Conservation (phyloP, 163 green algal genomes). For the Scenedesmus sp. region DNA sequence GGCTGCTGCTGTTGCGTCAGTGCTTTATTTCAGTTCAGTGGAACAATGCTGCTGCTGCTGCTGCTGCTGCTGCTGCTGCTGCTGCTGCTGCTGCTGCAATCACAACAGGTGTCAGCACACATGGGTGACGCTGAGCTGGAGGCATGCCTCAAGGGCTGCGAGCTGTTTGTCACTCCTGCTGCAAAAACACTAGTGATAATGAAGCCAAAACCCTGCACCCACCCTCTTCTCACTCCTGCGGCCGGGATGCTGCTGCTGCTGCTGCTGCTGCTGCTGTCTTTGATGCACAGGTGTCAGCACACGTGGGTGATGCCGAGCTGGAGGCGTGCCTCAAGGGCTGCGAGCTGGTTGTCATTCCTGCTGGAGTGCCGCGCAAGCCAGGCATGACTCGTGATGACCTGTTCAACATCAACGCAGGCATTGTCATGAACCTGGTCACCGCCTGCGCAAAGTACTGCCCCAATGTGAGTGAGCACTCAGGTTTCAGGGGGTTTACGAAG, state of each 20-base stretch:
- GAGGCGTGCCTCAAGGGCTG: slow-evolving; percentile 74
- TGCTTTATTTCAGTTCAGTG: too few relatives aligned
- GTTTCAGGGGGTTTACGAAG: too few relatives aligned
- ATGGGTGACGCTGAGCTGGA: slow-evolving; percentile 81
- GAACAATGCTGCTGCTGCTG: too few relatives aligned
- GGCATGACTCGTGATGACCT: slow-evolving; percentile 98
- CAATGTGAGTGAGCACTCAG: slow-evolving; percentile 58
- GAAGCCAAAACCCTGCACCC: too few relatives aligned
- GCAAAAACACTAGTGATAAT: slow-evolving; percentile 29
- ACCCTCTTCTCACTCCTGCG: too few relatives aligned
- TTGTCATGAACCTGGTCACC: slow-evolving; percentile 89
- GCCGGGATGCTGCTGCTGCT: not conserved
- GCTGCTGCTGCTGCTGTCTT: not conserved
- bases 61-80: too few relatives aligned
- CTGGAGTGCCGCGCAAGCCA: slow-evolving; percentile 94
- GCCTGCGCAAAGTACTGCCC: slow-evolving; percentile 89
- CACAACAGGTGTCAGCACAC: slow-evolving; percentile 47
- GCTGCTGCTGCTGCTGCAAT: too few relatives aligned
- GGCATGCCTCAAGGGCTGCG: slow-evolving; percentile 74
- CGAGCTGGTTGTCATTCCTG: slow-evolving; percentile 94
- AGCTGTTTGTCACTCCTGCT: slow-evolving; percentile 94
- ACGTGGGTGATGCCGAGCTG: slow-evolving; percentile 83
- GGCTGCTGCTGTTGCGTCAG: too few relatives aligned
- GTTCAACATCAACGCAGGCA: slow-evolving; percentile 97
- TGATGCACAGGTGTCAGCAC: slow-evolving; percentile 16